phyloP scores from a whole-genome alignment of 768 basidiomycete genomes.

The Mycena maculata region DNA sequence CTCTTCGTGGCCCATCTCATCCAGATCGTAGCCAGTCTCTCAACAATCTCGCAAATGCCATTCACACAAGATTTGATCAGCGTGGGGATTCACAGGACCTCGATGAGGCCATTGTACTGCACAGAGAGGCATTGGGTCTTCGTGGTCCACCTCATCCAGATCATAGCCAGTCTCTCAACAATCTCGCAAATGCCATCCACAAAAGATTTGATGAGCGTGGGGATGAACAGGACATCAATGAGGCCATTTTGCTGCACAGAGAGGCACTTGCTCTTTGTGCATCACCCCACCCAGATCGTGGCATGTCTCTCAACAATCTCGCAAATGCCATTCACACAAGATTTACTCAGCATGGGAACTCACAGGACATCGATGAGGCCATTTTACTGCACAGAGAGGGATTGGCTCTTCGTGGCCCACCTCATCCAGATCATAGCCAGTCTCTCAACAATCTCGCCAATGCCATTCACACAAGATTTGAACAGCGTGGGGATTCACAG shows the following conservation, averaged over 20 bases:
- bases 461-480: constrained; percentile 33
- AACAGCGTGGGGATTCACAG: constrained; percentile 27
- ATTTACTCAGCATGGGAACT: constrained; percentile 41
- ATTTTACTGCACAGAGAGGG: constrained; percentile 38
- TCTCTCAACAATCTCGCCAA: constrained; percentile 25
- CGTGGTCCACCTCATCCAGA: neutral
- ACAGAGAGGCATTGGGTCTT: neutral
- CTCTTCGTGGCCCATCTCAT: neutral
- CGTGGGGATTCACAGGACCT: neutral
- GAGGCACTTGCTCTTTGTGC: constrained; percentile 24
- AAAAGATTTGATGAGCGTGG: constrained; percentile 36
- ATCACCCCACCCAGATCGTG: constrained; percentile 16
- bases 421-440: constrained; percentile 26
- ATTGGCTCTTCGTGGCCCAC: constrained; percentile 36
- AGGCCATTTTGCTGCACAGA: constrained; percentile 31
- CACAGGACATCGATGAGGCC: constrained; percentile 39
- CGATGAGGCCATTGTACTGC: neutral
- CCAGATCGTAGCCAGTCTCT: neutral
- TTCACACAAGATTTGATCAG: neutral
- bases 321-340: constrained; percentile 34
- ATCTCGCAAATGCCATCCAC: constrained; percentile 23
- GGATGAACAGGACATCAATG: constrained; percentile 30
- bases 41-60: neutral
- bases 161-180: constrained; percentile 2
- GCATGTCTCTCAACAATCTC: constrained; percentile 29